Conservation (phyloP, 1,284 basidiomycete species). For the Mycocalia duriaeana region DNA sequence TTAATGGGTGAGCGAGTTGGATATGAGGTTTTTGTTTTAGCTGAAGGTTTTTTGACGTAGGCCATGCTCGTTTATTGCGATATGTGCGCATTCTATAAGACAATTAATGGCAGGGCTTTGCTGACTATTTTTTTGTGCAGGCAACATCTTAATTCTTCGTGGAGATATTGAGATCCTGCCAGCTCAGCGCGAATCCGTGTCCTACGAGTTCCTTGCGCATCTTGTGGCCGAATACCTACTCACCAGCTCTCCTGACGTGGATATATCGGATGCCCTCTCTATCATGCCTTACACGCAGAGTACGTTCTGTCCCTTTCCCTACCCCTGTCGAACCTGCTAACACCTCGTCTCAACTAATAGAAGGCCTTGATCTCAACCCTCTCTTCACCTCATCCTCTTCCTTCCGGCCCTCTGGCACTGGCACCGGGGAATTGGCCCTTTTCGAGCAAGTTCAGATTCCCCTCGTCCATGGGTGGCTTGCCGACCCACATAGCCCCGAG, state of each 20-base stretch:
- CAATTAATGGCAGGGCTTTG: slow-evolving; percentile 7
- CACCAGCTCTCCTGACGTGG: slow-evolving; percentile 49
- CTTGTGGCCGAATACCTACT: slow-evolving; percentile 83
- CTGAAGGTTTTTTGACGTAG: slow-evolving; percentile 28
- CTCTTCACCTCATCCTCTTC: slow-evolving; percentile 64
- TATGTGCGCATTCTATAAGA: slow-evolving; percentile 49
- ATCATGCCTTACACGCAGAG: slow-evolving; percentile 82
- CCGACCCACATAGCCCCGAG: slow-evolving; percentile 67
- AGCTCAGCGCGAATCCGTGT: slow-evolving; percentile 60
- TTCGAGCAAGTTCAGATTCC: slow-evolving; percentile 80
- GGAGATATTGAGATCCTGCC: slow-evolving; percentile 72
- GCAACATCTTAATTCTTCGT: slow-evolving; percentile 80
- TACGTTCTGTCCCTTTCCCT: slow-evolving; percentile 26
- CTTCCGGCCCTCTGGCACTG: slow-evolving; percentile 57
- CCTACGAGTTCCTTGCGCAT: slow-evolving; percentile 79
- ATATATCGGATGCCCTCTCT: slow-evolving; percentile 74
- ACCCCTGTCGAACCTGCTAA: not conserved
- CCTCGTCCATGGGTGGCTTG: slow-evolving; percentile 90
- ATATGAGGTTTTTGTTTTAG: not conserved
- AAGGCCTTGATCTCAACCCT: slow-evolving; percentile 84
- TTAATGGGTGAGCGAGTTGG: slow-evolving; percentile 57
- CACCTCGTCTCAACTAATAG: slow-evolving; percentile 30
- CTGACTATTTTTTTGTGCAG: slow-evolving; percentile 31
- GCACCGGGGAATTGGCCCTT: slow-evolving; percentile 66
- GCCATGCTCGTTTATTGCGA: slow-evolving; percentile 88